Percentiles rank a stretch among this genome's conserved stretches.
Evolutionary conservation across 371 early-diverging fungal genomes (phyloP).

Genomic region (Zancudomyces culisetae): DNA sequence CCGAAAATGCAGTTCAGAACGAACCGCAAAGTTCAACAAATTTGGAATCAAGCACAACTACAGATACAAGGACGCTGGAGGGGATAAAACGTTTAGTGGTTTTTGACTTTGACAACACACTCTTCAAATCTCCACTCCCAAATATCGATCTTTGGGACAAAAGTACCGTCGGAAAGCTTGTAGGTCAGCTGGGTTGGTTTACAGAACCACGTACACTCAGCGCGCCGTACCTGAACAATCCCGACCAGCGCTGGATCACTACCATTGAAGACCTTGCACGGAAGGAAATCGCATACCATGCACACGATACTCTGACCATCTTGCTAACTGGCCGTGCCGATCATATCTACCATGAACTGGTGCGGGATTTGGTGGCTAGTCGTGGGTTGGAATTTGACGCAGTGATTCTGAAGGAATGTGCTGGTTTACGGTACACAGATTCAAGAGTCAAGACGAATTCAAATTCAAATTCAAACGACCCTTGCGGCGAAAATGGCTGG

Average conservation of each 20-base stretch:
- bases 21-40: too few species aligned
- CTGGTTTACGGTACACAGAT: not conserved
- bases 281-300: slow-evolving; percentile 14
- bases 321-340: slow-evolving; percentile 36
- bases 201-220: slow-evolving; percentile 41
- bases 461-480: slow-evolving; percentile 7
- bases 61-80: too few species aligned
- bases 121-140: slow-evolving; percentile 64
- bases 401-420: slow-evolving; percentile 25
- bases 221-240: slow-evolving; percentile 27
- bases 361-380: slow-evolving; percentile 22
- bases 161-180: slow-evolving; percentile 28
- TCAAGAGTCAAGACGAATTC: not conserved
- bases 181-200: slow-evolving; percentile 58
- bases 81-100: slow-evolving; percentile 24
- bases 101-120: slow-evolving; percentile 79
- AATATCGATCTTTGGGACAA: slow-evolving; percentile 55
- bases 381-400: slow-evolving; percentile 30
- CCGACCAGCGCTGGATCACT: slow-evolving; percentile 10
- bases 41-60: too few species aligned
- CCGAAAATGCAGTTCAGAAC: too few species aligned
- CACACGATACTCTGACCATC: slow-evolving; percentile 27
- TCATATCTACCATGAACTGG: slow-evolving; percentile 25
- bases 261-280: slow-evolving; percentile 8
- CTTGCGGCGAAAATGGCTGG: slow-evolving; percentile 5